Percentiles rank a stretch among this genome's conserved stretches.
Evolutionary conservation across 164 flowering plant genomes (phyloP).

Genomic region (Buxus sempervirens): DNA sequence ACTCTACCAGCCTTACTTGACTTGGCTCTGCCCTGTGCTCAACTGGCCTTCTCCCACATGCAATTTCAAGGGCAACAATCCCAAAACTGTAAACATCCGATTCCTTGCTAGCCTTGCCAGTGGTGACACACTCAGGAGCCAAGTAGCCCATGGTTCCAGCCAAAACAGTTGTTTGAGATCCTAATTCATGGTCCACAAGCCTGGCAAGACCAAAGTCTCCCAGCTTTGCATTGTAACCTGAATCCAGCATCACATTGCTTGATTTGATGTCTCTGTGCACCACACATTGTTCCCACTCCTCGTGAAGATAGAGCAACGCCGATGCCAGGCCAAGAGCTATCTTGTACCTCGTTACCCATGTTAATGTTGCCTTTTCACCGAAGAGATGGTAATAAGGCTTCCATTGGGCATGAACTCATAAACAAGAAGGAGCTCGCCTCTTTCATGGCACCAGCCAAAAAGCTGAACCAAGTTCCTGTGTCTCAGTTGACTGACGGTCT

Average conservation of each 20-base stretch:
- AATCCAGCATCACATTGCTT: slow-evolving; percentile 27
- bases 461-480: slow-evolving; percentile 35
- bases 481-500: slow-evolving; percentile 27
- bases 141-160: slow-evolving; percentile 32
- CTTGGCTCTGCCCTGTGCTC: background rate
- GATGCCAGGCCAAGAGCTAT: slow-evolving; percentile 28
- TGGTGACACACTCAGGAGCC: slow-evolving; percentile 23
- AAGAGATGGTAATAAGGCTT: slow-evolving; percentile 30
- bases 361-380: slow-evolving; percentile 2
- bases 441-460: slow-evolving; percentile 34
- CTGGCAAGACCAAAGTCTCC: slow-evolving; percentile 39
- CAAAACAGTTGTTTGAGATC: slow-evolving; percentile 16
- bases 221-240: slow-evolving; percentile 23
- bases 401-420: slow-evolving; percentile 43
- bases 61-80: slow-evolving; percentile 22
- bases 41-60: slow-evolving; percentile 16
- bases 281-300: slow-evolving; percentile 39
- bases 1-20: slow-evolving; percentile 7
- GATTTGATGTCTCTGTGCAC: slow-evolving; percentile 31
- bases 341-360: slow-evolving; percentile 33
- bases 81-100: slow-evolving; percentile 33
- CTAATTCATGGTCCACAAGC: slow-evolving; percentile 23
- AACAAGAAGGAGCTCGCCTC: slow-evolving; percentile 25
- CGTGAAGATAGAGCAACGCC: slow-evolving; percentile 37
- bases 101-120: slow-evolving; percentile 23